phyloP scores from a whole-genome alignment of 345 rosid genomes.

The Eucalyptus erythrocorys region DNA sequence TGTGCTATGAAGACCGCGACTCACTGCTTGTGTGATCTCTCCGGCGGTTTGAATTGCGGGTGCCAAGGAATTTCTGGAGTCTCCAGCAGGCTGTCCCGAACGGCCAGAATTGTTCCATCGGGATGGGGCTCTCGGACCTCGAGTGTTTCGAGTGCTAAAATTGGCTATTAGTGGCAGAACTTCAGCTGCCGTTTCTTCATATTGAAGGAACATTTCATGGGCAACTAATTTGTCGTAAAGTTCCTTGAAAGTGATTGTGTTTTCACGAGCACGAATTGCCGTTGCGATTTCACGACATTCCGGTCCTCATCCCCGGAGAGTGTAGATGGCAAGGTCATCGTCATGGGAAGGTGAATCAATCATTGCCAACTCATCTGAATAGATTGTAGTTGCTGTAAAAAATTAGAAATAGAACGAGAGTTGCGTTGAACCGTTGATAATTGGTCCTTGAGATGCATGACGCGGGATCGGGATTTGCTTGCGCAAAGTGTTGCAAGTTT shows the following conservation, averaged over 20 bases:
- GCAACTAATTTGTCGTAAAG: not conserved
- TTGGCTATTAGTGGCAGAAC: not conserved
- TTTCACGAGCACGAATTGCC: not conserved
- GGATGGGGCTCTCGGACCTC: not conserved
- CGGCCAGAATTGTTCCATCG: not conserved
- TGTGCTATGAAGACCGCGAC: not conserved
- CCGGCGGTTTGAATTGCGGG: not conserved
- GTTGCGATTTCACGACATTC: not conserved
- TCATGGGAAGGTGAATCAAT: not conserved
- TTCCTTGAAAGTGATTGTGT: not conserved
- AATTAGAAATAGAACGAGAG: not conserved
- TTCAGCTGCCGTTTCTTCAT: not conserved
- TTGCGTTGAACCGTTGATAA: not conserved
- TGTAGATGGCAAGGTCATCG: not conserved
- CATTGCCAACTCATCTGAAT: not conserved
- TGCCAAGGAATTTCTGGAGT: not conserved
- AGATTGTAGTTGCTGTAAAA: not conserved
- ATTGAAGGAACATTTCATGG: not conserved
- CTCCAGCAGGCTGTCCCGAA: not conserved
- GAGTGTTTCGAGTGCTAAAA: not conserved
- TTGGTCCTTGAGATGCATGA: not conserved
- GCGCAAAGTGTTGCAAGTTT: not conserved
- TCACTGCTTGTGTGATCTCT: not conserved
- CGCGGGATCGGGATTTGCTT: not conserved
- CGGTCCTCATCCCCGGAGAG: not conserved